Base-by-base conservation (phyloP, 257 asterid genomes). In the Marsdenia floribunda region DNA sequence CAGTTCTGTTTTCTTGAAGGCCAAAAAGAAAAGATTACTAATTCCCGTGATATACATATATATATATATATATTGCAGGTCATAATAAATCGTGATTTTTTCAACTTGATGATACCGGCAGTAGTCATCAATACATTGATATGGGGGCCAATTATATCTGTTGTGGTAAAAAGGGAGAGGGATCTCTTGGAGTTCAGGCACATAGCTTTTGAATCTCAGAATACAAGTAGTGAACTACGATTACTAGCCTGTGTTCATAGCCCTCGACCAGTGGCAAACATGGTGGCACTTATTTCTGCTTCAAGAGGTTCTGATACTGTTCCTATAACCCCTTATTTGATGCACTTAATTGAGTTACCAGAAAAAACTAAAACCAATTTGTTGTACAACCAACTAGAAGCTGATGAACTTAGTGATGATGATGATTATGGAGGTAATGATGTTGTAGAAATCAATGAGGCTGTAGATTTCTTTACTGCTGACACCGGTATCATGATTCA, bases 371-470 rank as follows among this genome's bases (percentile, higher is more conserved):
- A 83, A 69, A 86, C 85, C 21, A 87, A 83, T 72, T 76, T 94
- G 63, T 61, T 91, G 86, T 91, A 88, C 86, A 87, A 93, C 80
- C 98, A 93, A 65, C 86, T 86, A 67, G 99, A 89, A 73, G 94
- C 90, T 57, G 98, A 90, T 52, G 99, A 95, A 59, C 74, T 91
- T 8, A 93, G 96, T 54, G 98, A 95, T 50, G 98, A 95, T 8
- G 99, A 92, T 24, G 82, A 89, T 71, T 95, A 95, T 76, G 99
- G 99, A 26, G 99, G 99, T 37, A 90, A 95, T 37, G 99, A 95
- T 21, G 98, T 90, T 64, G 86, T 95, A 67, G 99, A 92, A 85
- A 95, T 95, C 76, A 95, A 92, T 57, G 98, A 95, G 24, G 96
- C 97, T 6, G 90, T 92, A 24, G 99, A 92, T 71, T 87, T 95